phyloP scores from a whole-genome alignment of 164 flowering plant species.

The Stephania cephalantha region DNA sequence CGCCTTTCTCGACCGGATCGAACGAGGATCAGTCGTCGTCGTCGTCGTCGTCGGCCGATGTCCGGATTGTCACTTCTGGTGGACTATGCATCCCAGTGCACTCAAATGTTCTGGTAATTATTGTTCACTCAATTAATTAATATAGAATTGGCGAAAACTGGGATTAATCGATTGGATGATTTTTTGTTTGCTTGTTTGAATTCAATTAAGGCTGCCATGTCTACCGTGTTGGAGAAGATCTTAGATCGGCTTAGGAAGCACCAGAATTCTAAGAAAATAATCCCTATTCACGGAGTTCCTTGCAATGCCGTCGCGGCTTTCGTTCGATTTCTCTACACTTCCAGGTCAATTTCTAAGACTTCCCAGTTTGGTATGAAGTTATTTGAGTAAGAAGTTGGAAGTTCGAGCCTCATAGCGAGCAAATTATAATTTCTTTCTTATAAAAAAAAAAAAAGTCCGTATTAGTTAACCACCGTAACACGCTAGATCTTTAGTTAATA shows the following conservation, averaged over 20 bases:
- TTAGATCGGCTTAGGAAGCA: constrained; percentile 47
- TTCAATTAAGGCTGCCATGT: constrained; percentile 58
- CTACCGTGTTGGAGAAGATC: constrained; percentile 66
- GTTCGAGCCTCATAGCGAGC: too few species aligned
- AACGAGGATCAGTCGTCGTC: too few species aligned
- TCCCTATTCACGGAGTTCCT: constrained; percentile 78
- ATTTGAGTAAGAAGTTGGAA: too few species aligned
- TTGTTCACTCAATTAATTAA: not conserved
- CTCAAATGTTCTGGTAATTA: constrained; percentile 54
- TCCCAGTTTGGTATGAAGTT: too few species aligned
- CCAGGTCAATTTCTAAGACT: too few species aligned
- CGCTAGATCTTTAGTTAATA: too few species aligned
- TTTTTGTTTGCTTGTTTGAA: not conserved
- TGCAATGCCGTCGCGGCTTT: constrained; percentile 65
- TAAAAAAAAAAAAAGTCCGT: too few species aligned
- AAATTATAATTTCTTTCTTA: too few species aligned
- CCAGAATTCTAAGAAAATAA: constrained; percentile 32
- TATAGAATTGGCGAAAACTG: too few species aligned
- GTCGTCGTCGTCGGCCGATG: constrained; percentile 20
- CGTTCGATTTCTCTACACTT: constrained; percentile 57
- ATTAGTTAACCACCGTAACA: too few species aligned
- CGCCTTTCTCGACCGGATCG: not conserved
- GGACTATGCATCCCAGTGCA: constrained; percentile 68
- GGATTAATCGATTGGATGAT: too few species aligned
- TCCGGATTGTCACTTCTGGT: constrained; percentile 54